Evolutionary conservation across 176 grass and related monocot genomes (phyloP), one percentile per base, ranked within the genome.

Genomic region (Guadua angustifolia): DNA sequence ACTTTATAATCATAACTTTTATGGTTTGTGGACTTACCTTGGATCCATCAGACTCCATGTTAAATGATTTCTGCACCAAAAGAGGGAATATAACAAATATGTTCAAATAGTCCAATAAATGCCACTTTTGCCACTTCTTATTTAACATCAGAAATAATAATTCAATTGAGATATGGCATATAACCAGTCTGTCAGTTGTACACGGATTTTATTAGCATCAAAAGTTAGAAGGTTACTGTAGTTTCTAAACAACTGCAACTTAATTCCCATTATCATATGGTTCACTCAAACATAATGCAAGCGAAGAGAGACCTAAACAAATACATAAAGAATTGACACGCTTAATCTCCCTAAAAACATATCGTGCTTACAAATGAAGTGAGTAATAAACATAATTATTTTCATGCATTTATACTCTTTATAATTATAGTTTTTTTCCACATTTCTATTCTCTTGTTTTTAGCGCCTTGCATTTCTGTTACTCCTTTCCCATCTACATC

Each of bases 11-110:
- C 19, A 11, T 69, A 67, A 2, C 6, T 13, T 19, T 8, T 69
- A 74, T 81, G 29, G 57, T 60, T 45, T 82, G 16, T n/a, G 47
- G 32, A 66, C 5, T 78, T 85, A 97, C 92, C 92, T 97, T 94
- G 60, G 85, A 90, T 85, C 81, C 92, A 73, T 92, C 83, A 79
- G 85, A 73, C 49, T 94, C 89, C 73, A 87, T 84, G 13, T 79
- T 81, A 71, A 97, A 85, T 69, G 89, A 90, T 78, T 87, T 90
- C 92, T 94, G 90, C 65, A 90, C 62, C 25, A 86, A 77, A 86
- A 71, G 65, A 77, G 45, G 36, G 21, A 79, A 29, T 13, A 66
- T 16, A 73, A 50, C 14, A 29, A 67, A 5, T n/a, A 89, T 17
- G 50, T 12, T 44, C 66, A 74, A 6, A 55, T 32, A 83, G 60